Evolutionary conservation across 352 stramenopile genomes (phyloP), one percentile per base, ranked within the genome.

Genomic region (Thraustochytrium striatum): DNA sequence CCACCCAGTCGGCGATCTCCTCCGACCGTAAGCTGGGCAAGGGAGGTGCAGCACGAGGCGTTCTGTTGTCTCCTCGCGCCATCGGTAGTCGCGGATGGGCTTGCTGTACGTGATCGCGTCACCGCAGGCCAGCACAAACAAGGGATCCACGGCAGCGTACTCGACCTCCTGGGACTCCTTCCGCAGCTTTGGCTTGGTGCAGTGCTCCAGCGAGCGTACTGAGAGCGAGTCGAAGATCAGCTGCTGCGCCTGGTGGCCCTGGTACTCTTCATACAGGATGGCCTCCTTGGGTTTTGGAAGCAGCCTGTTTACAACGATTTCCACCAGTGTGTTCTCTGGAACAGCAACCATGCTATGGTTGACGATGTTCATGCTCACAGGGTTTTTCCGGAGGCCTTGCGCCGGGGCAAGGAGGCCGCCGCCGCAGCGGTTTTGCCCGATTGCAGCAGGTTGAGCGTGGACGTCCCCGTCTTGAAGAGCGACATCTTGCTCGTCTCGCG

Each of bases 201-300:
- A 75, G 8, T 21, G 8, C 9, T 28, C 65, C 32, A 75, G 41
- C 32, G 30, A 19, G 21, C 25, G 32, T 21, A n/a, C 47, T 5
- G 65, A 75, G 16, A 75, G 30, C 1, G 65, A 75, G 9, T 8
- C 32, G 7, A 75, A 25, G 21, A 38, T 28, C 32, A 75, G 28
- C 65, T 75, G 30, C 7, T 55, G 65, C n/a, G 65, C 19, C 1
- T 38, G 65, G 32, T 75, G 65, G 25, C 65, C 65, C 36, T 72
- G 65, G 32, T 62, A 75, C n/a, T 75, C 30, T 38, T 65, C 65
- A 25, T 75, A 75, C 30, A 75, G 50, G 68, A 75, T 75, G 5
- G 25, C 28, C n/a, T 75, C 65, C 21, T 61, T 36, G 5, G 33
- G 65, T 28, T 58, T 62, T 5, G 65, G 65, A 8, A 75, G 44